Evolutionary conservation across 495 filamentous ascomycete genomes (phyloP), one percentile per base, ranked within the genome.

Genomic region (Penicillium coffeae): DNA sequence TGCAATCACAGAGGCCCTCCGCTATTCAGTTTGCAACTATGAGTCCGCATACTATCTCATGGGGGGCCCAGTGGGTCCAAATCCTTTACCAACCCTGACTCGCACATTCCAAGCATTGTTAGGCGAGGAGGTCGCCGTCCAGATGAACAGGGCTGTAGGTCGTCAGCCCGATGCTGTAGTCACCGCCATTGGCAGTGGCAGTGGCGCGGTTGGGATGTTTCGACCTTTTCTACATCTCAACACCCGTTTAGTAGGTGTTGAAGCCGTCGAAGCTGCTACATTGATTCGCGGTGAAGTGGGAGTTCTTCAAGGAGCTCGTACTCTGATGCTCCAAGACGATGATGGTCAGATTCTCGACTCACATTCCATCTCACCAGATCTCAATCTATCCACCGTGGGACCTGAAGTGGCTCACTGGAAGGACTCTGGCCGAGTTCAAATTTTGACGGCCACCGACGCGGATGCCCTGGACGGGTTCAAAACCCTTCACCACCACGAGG

Each of bases 381-480:
- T 69, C 58, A 66, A 65, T 32, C 49, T 66, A 9, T 64, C 63
- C 3, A 61, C 52, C 8, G 63, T 64, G 51, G 65, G 63, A 1
- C 65, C 65, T 10, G 65, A 69, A 25, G 25, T 69, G 32, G 61
- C 65, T 20, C 51, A 64, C 56, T 69, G 63, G 65, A 69, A 65
- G 55, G 47, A 55, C 13, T 46, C 33, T 42, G 61, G 55, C 20
- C 58, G 65, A 7, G 42, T 69, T 53, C 56, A 63, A 57, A 63
- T 61, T 18, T 38, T 38, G 21, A 59, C 63, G 9, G 65, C 59
- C 27, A 59, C 61, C 15, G 58, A 63, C 42, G 55, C 62, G 43
- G 65, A 63, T 50, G 65, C 65, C 48, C 58, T 69, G 48, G 56
- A 60, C 43, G 65, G 65, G 25, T 58, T 69, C 35, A 51, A 55